A percentile compares a stretch with the other conserved stretches of the same genome.
Evolutionary conservation across 129 eudicot genomes (phyloP).

Genomic region (Lactuca sativa): DNA sequence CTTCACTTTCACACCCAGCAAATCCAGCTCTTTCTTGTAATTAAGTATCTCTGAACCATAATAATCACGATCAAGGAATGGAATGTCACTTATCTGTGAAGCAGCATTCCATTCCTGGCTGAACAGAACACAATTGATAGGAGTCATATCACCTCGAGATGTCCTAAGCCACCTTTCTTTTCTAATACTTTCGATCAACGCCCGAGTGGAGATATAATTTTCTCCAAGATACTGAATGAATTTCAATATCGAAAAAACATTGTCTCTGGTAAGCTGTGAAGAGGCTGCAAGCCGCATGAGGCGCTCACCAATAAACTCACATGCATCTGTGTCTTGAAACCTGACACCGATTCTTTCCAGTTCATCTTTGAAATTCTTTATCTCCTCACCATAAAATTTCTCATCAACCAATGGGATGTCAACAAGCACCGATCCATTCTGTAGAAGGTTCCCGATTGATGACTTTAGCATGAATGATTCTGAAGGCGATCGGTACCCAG

Average conservation of each 20-base stretch:
- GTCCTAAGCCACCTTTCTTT: slow-evolving; percentile 43
- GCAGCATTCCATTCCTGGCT: slow-evolving; percentile 45
- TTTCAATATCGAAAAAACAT: slow-evolving; percentile 41
- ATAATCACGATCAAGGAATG: slow-evolving; percentile 48
- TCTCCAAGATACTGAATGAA: slow-evolving; percentile 43
- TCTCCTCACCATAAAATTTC: slow-evolving; percentile 31
- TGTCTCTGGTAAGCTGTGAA: slow-evolving; percentile 30
- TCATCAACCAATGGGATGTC: slow-evolving; percentile 52
- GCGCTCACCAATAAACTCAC: slow-evolving; percentile 42
- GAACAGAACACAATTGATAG: slow-evolving; percentile 37
- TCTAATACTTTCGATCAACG: slow-evolving; percentile 30
- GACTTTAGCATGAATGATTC: slow-evolving; percentile 44
- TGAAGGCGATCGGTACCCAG: slow-evolving; percentile 47
- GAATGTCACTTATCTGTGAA: slow-evolving; percentile 44
- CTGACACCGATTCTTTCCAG: slow-evolving; percentile 41
- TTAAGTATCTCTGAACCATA: slow-evolving; percentile 36
- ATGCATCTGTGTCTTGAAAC: slow-evolving; percentile 43
- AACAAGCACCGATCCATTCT: slow-evolving; percentile 47
- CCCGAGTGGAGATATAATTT: slow-evolving; percentile 19
- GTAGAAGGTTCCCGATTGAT: slow-evolving; percentile 31
- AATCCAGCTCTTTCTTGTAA: slow-evolving; percentile 38
- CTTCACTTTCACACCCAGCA: slow-evolving; percentile 41
- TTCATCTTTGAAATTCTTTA: slow-evolving; percentile 42
- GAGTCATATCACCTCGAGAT: slow-evolving; percentile 39
- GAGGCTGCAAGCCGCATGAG: slow-evolving; percentile 50